These are phyloP conservation scores for Diophrys sp. DNA, from an alignment of 73 alveolate genomes.

Conservation along the genomic window DNA sequence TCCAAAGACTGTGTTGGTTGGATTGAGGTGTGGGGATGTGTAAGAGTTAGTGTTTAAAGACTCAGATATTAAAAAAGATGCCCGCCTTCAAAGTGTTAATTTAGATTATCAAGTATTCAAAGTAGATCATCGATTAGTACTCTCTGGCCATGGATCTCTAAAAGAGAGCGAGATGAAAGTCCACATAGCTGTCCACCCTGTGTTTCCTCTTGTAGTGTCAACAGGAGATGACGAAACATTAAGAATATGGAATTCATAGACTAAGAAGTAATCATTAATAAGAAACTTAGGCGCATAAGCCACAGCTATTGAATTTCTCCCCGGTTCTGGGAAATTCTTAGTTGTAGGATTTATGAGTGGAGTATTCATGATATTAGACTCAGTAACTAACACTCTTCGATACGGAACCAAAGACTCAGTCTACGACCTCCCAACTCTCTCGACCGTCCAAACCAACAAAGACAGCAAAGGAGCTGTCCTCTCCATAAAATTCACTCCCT, in stretches of 20 bases:
- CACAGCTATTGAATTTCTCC: constrained; percentile 81
- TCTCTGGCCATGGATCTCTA: constrained; percentile 49
- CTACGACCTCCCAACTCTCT: constrained; percentile 42
- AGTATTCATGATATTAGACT: constrained; percentile 50
- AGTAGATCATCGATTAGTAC: constrained; percentile 11
- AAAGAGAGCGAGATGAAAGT: constrained; percentile 52
- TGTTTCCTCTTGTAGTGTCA: constrained; percentile 66
- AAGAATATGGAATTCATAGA: constrained; percentile 80
- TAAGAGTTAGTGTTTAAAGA: constrained; percentile 38
- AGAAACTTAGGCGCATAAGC: constrained; percentile 85
- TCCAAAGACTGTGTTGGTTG: constrained; percentile 47
- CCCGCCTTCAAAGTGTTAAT: no score
- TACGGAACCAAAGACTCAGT: constrained; percentile 57
- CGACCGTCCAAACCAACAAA: constrained; percentile 37
- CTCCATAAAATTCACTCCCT: constrained; percentile 58
- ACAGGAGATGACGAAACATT: constrained; percentile 91
- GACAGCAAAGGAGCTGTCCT: constrained; percentile 64
- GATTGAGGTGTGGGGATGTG: constrained; percentile 55
- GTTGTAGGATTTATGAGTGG: constrained; percentile 83
- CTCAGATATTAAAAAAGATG: neutral
- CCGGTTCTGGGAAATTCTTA: constrained; percentile 83
- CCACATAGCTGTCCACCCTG: constrained; percentile 63
- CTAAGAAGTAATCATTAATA: constrained; percentile 64
- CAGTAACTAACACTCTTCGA: constrained; percentile 46
- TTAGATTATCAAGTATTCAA: no score